Evolutionary conservation across 805 yeast species (phyloP).

Genomic region (Ogataea zsoltii): DNA sequence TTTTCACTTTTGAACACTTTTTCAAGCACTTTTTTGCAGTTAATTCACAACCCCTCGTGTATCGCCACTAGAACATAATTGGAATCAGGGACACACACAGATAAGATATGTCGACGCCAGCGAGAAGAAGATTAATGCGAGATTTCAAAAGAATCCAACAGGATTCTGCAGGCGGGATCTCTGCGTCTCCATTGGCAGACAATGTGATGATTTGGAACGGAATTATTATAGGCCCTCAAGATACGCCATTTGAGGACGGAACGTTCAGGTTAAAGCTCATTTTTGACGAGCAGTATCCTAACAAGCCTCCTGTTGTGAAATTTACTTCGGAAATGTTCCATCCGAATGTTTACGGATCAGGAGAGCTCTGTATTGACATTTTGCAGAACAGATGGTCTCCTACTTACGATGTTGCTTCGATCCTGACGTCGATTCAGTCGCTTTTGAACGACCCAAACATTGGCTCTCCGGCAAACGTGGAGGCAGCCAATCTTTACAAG

Average conservation of each 20-base stretch:
- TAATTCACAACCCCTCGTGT: neutral
- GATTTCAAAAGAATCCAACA: conserved; percentile 98
- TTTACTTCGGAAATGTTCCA: conserved; percentile 95
- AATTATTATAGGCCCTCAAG: conserved; percentile 95
- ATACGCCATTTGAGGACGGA: conserved; percentile 98
- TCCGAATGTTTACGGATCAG: conserved; percentile 94
- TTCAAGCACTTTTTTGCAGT: neutral
- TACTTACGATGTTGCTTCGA: conserved; percentile 95
- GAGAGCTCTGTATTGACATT: conserved; percentile 94
- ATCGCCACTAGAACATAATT: conserved; percentile 2
- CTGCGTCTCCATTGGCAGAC: conserved; percentile 95
- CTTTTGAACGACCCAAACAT: conserved; percentile 95
- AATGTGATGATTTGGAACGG: conserved; percentile 99
- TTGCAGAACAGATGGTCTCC: conserved; percentile 98
- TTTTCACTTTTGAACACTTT: neutral
- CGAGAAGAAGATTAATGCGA: conserved; percentile 98
- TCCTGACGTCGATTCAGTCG: conserved; percentile 89
- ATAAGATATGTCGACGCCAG: conserved; percentile 85
- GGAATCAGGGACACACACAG: neutral
- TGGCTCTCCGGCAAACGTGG: conserved; percentile 95
- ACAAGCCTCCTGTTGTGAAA: conserved; percentile 92
- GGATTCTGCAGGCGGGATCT: conserved; percentile 97
- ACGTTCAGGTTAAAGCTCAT: conserved; percentile 84
- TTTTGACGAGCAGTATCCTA: conserved; percentile 96
- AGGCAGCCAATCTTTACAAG: conserved; percentile 92